phyloP scores from a whole-genome alignment of 2,329 filamentous ascomycete genomes.

The Beauveria sp. region DNA sequence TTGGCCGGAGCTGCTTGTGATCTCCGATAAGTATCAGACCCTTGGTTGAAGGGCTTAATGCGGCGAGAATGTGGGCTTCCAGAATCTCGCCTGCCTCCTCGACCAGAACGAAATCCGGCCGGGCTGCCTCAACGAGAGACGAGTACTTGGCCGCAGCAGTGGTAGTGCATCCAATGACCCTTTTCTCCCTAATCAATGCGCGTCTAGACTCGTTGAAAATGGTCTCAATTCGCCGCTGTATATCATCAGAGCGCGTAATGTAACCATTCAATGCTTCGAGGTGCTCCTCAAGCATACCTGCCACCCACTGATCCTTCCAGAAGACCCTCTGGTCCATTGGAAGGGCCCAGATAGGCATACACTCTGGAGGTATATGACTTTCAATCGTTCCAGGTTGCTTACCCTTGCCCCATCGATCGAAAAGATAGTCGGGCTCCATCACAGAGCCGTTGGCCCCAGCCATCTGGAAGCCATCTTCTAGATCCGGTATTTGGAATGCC shows the following conservation, averaged over 20 bases:
- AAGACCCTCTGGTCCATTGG: conserved; percentile 25
- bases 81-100: conserved; percentile 71
- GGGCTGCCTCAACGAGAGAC: conserved; percentile 42
- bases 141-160: conserved; percentile 59
- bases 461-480: background rate
- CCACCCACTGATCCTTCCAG: conserved; percentile 35
- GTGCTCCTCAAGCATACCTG: conserved; percentile 42
- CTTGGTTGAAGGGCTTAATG: conserved; percentile 46
- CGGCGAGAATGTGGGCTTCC: conserved; percentile 55
- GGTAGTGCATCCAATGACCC: conserved; percentile 64
- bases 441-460: background rate
- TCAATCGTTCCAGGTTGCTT: conserved; percentile 30
- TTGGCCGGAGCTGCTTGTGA: conserved; percentile 64
- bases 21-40: conserved; percentile 67
- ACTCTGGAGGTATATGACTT: too few relatives aligned
- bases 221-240: background rate
- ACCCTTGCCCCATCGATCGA: conserved; percentile 44
- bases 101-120: conserved; percentile 54
- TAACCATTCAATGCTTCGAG: conserved; percentile 31
- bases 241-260: conserved; percentile 32
- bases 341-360: conserved; percentile 45
- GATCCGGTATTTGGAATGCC: conserved; percentile 1
- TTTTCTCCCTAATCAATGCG: conserved; percentile 41
- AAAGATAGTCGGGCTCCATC: conserved; percentile 36
- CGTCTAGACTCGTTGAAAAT: conserved; percentile 20